phyloP scores from a whole-genome alignment of 164 flowering plant species.

The Warburgia ugandensis region DNA sequence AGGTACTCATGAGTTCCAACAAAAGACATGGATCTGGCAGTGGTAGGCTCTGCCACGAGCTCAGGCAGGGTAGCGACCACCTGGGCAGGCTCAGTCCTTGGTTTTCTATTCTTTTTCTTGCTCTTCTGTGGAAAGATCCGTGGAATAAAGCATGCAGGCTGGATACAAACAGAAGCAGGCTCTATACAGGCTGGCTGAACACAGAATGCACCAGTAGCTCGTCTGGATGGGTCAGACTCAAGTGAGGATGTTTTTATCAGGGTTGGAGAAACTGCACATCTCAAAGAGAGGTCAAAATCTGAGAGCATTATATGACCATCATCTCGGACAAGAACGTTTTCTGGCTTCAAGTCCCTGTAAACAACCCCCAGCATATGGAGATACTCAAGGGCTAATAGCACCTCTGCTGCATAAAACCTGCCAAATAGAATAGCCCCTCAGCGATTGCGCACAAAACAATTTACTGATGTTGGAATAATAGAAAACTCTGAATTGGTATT shows the following conservation, averaged over 20 bases:
- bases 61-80: constrained; percentile 32
- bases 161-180: constrained; percentile 76
- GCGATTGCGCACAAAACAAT: too few species aligned
- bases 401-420: constrained; percentile 96
- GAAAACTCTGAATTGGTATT: too few species aligned
- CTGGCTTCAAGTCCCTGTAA: constrained; percentile 89
- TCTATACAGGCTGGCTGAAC: constrained; percentile 85
- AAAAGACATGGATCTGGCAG: constrained; percentile 72
- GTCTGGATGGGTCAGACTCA: constrained; percentile 50
- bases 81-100: constrained; percentile 32
- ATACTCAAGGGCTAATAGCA: constrained; percentile 78
- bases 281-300: constrained; percentile 80
- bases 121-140: constrained; percentile 57
- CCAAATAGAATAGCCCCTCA: constrained; percentile 6
- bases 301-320: constrained; percentile 96
- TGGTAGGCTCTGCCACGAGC: constrained; percentile 60
- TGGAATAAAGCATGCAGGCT: constrained; percentile 88
- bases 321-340: constrained; percentile 86
- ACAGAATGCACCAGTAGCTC: constrained; percentile 49
- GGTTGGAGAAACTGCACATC: constrained; percentile 83
- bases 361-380: constrained; percentile 96
- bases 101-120: constrained; percentile 48
- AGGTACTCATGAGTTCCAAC: constrained; percentile 81
- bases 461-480: not conserved
- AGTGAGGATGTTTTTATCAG: constrained; percentile 43